Base-by-base conservation (phyloP, 2,329 filamentous ascomycete species). In the Ophiostoma quercus region DNA sequence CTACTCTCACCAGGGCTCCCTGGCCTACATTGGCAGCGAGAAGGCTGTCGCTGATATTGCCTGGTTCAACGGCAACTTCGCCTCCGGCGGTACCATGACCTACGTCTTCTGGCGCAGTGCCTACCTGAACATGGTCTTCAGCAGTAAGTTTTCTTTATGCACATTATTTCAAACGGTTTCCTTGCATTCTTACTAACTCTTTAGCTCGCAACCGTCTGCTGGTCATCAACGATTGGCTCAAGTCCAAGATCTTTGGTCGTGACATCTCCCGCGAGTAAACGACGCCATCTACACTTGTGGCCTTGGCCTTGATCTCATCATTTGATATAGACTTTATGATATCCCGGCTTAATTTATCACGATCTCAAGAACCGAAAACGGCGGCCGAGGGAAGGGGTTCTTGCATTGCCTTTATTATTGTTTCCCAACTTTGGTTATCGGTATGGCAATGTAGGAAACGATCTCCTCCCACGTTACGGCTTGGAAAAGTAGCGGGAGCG, bases 121-220 rank as follows among this genome's bases (percentile, higher is more conserved):
- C 69, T 99, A 99, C 81, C 84, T 99, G 80, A 97, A 92, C 85
- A 99, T 99, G 95, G 97, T 94, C 88, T 99, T 99, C 81, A 98
- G 94, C 88, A 94, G 92, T 95, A 87, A 89, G 92, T 91, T 75
- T 71, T 43, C 7, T 34, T 14, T 16, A 41, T 14, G 11, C 11
- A 3, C 12, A 41, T 41, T 12, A 12, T 41, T 16, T 54, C 25
- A 29, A 29, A 29, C 25, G 25, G 25, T 3, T 47, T 29, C 29
- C 19, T n/a, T 22, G 11, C 32, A 7, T 41, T 47, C n/a, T 2
- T 34, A 32, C 32, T 69, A 34, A 71, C 54, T 7, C 68, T 66
- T 74, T 74, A 96, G 92, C 92, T 73, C 92, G 95, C 76, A 99
- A 99, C 84, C 90, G 95, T 79, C 87, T 98, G 75, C 87, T 99